Evolutionary conservation across 2,329 filamentous ascomycete species (phyloP).

Genomic region (Ophiostoma ips): DNA sequence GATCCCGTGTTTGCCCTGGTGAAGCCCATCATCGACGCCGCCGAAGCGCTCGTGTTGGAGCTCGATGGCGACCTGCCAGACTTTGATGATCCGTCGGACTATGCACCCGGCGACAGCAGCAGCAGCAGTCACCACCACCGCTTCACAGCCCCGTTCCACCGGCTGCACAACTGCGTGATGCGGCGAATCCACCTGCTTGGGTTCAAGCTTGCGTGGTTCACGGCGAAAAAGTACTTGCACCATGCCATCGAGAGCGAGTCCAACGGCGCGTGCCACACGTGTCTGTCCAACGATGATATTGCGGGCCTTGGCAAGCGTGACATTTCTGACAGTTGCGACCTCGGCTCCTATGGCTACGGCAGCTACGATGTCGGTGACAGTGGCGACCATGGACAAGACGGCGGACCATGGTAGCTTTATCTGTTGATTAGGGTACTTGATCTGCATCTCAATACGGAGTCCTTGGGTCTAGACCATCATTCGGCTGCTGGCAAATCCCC

Average conservation of each 20-base stretch:
- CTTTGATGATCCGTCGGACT: neutral
- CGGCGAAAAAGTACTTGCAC: neutral
- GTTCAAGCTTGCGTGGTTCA: neutral
- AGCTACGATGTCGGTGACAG: neutral
- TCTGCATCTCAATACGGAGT: too few species aligned
- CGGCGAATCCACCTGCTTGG: neutral
- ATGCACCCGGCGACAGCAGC: neutral
- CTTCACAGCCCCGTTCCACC: neutral
- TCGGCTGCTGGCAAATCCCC: neutral
- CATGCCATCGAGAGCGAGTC: neutral
- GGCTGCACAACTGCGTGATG: neutral
- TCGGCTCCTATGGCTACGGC: neutral
- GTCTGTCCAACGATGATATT: neutral
- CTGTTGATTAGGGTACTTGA: too few species aligned
- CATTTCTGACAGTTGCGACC: neutral
- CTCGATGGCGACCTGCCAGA: conserved; percentile 1
- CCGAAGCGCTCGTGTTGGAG: conserved; percentile 3
- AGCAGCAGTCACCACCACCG: neutral
- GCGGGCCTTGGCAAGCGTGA: neutral
- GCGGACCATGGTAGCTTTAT: neutral
- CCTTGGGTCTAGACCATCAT: too few species aligned
- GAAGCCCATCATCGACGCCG: conserved; percentile 2
- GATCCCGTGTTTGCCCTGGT: neutral
- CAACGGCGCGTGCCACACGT: neutral
- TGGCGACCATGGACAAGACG: neutral